Evolutionary conservation across 257 asterid species (phyloP), one percentile per base, ranked within the genome.

Genomic region (Solanum acaule): DNA sequence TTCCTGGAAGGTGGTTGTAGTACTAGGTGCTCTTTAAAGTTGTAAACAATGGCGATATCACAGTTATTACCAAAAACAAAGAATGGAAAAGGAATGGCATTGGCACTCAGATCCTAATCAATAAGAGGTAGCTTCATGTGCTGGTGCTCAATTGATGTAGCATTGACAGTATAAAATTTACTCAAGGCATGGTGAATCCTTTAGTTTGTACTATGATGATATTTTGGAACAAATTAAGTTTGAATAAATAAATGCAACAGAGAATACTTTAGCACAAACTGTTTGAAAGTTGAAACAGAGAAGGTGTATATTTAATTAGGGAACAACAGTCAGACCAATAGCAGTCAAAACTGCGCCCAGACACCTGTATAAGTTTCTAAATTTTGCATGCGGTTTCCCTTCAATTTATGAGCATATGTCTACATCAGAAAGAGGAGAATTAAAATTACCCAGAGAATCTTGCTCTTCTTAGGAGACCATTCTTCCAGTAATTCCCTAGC

Each of bases 401-500:
- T 27, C 40, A 86, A 27, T 49, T 70, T 4, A 14, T n/a, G 49
- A 46, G 72, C 84, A 86, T 86, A 42, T 70, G 33, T 49, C 35
- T 72, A 72, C 83, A 49, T 72, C 59, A 73, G 29, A 49, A 67
- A 82, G 34, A 29, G 44, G 86, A 82, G 63, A 49, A 46, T 18
- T 5, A 49, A 86, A 52, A 75, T 94, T 92, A 97, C 99, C 91
- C 92, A 93, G 87, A 95, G 94, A 89, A 94, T 94, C 94, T 92
- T 97, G 98, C 99, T 96, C 95, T 63, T 94, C 92, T 89, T 94
- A 31, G 96, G 95, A 83, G 99, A 94, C 98, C 98, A 96, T 92
- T 92, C 93, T 93, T 96, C 98, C 25, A 97, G 94, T 90, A 95
- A 92, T 77, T 94, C 98, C 92, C 99, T 90, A 89, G 98, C 95